Evolutionary conservation across 2,329 filamentous ascomycete species (phyloP).

Genomic region (Amauroascus niger): DNA sequence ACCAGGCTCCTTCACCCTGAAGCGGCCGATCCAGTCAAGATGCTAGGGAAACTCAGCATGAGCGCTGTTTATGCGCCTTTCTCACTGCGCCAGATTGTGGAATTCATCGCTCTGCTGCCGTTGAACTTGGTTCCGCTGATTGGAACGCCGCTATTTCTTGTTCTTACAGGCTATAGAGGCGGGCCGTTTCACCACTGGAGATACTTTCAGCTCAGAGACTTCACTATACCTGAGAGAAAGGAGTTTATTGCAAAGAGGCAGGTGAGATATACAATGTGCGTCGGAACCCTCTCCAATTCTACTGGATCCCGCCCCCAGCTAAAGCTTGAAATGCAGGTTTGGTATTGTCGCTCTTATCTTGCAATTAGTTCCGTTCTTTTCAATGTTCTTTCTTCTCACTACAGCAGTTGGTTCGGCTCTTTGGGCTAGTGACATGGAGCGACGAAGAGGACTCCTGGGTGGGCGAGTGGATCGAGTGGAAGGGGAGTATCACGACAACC

Average conservation of each 20-base stretch:
- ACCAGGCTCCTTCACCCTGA: constrained; percentile 58
- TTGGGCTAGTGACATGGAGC: constrained; percentile 74
- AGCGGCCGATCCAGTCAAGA: constrained; percentile 62
- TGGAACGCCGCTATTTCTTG: constrained; percentile 73
- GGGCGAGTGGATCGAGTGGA: constrained; percentile 17
- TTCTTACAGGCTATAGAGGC: constrained; percentile 76
- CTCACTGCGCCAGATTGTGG: constrained; percentile 79
- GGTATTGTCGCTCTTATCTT: constrained; percentile 74
- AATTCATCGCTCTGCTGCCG: constrained; percentile 68
- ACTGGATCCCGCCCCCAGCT: too few species aligned
- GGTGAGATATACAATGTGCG: constrained; percentile 77
- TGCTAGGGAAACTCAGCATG: constrained; percentile 70
- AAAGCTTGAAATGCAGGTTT: constrained; percentile 45
- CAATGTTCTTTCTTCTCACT: constrained; percentile 90
- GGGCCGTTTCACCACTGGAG: constrained; percentile 86
- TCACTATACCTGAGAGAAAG: constrained; percentile 64
- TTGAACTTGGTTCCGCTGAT: constrained; percentile 80
- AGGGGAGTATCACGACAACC: constrained; percentile 33
- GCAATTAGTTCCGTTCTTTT: constrained; percentile 78
- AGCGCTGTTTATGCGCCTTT: constrained; percentile 77
- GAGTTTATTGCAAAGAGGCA: constrained; percentile 55
- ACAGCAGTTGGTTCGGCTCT: constrained; percentile 75
- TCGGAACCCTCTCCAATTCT: constrained; percentile 5
- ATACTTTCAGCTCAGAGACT: constrained; percentile 71
- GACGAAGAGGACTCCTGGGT: constrained; percentile 7